Evolutionary conservation across 768 basidiomycete species (phyloP).

Genomic region (Russula emetica): DNA sequence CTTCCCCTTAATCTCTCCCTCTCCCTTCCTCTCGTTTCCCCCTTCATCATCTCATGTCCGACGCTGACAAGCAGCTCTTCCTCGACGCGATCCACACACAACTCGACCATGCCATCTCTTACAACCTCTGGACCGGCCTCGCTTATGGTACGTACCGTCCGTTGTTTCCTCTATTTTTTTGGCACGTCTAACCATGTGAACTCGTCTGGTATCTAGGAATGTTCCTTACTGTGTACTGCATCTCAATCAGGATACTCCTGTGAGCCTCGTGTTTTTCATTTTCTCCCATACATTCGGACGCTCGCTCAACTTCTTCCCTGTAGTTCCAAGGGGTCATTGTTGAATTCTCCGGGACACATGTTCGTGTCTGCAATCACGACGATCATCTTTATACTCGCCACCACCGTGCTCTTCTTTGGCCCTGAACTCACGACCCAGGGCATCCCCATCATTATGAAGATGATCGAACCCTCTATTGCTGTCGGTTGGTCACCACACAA

Average conservation of each 20-base stretch:
- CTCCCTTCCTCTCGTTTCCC: not conserved
- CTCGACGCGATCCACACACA: constrained; percentile 1
- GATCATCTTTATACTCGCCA: constrained; percentile 15
- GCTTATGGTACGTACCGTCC: constrained; percentile 15
- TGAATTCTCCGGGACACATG: constrained; percentile 13
- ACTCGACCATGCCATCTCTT: constrained; percentile 11
- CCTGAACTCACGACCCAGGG: constrained; percentile 6
- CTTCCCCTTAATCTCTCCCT: not conserved
- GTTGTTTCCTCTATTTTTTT: too few relatives aligned
- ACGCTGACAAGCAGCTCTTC: not conserved
- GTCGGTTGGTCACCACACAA: constrained; percentile 20
- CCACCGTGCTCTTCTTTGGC: constrained; percentile 9
- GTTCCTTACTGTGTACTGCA: constrained; percentile 15
- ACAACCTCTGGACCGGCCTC: constrained; percentile 20
- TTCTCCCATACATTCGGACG: not conserved
- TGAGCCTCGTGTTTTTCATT: constrained; percentile 1
- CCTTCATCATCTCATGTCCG: constrained; percentile 8
- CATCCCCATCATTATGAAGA: constrained; percentile 12
- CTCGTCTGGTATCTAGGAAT: constrained; percentile 3
- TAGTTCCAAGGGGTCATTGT: constrained; percentile 17
- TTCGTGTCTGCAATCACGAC: constrained; percentile 12
- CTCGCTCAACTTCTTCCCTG: not conserved
- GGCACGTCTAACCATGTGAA: not conserved
- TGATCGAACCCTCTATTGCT: constrained; percentile 1
- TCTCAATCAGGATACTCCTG: constrained; percentile 22